These are phyloP conservation scores for Didymosphaeria variabile DNA, from an alignment of 2,329 filamentous ascomycete genomes.

Conservation along the genomic window DNA sequence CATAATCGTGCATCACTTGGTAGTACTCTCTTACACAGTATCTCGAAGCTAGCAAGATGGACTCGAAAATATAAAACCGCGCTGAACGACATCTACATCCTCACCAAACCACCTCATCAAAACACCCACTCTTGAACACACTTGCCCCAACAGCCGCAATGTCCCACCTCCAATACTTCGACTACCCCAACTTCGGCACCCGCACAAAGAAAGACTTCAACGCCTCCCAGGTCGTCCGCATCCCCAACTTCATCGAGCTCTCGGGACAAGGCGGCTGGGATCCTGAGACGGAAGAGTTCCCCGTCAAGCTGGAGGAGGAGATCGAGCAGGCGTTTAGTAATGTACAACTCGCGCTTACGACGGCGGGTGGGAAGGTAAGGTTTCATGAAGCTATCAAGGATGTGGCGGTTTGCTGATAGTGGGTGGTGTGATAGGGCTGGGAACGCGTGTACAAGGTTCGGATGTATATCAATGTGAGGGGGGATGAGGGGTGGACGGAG, in stretches of 20 bases:
- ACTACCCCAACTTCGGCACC: conserved; percentile 37
- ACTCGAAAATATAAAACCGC: neutral
- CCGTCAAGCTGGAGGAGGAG: conserved; percentile 27
- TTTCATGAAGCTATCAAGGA: too few relatives aligned
- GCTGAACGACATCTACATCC: neutral
- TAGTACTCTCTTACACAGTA: neutral
- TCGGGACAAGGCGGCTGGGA: conserved; percentile 43
- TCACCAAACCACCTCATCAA: neutral
- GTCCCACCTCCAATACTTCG: conserved; percentile 35
- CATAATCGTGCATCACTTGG: neutral
- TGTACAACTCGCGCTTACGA: conserved; percentile 60
- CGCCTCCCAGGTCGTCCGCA: conserved; percentile 39
- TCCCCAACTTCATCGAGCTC: conserved; percentile 35
- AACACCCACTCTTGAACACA: neutral
- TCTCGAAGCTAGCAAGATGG: neutral
- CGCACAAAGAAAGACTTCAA: conserved; percentile 28
- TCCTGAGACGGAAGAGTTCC: conserved; percentile 32
- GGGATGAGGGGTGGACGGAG: conserved; percentile 16
- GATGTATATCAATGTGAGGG: conserved; percentile 24
- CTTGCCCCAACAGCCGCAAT: conserved; percentile 16
- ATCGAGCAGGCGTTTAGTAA: conserved; percentile 61
- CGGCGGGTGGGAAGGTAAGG: conserved; percentile 58
- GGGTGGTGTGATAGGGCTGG: conserved; percentile 55
- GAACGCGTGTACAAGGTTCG: conserved; percentile 54
- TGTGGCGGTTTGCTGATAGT: too few relatives aligned